Conservation (phyloP, 768 basidiomycete genomes). For the Leccinum sublutescens region DNA sequence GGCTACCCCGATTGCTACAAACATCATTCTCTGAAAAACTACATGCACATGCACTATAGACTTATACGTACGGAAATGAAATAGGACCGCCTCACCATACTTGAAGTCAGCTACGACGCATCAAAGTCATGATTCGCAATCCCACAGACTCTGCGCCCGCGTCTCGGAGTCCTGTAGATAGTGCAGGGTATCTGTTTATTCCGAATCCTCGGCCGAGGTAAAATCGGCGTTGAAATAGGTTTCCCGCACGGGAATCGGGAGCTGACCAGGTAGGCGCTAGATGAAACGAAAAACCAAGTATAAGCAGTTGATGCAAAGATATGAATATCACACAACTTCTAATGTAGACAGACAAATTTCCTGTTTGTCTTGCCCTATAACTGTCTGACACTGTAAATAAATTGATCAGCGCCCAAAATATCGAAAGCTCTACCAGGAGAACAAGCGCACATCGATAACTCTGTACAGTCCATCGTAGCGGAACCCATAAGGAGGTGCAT, state of each 20-base stretch:
- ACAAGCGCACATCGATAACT: conserved; percentile 16
- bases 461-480: conserved; percentile 35
- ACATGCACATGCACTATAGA: not conserved
- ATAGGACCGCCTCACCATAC: not conserved
- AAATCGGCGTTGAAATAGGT: not conserved
- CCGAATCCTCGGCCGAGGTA: not conserved
- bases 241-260: conserved; percentile 16
- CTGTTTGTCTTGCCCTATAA: conserved; percentile 6
- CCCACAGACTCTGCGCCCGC: not conserved
- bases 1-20: not conserved
- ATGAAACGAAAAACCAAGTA: not conserved
- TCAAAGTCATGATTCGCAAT: not conserved
- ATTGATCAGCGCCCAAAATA: not conserved
- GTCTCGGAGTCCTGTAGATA: not conserved
- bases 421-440: not conserved
- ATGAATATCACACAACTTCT: conserved; percentile 13
- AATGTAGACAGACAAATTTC: conserved; percentile 27
- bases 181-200: not conserved
- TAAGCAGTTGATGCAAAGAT: not conserved
- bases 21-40: not conserved
- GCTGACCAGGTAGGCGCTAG: conserved; percentile 29
- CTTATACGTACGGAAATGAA: not conserved
- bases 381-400: conserved; percentile 22
- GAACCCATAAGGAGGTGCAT: conserved; percentile 24
- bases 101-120: not conserved